Conservation (phyloP, 345 rosid species). For the Atalantia buxifolia region DNA sequence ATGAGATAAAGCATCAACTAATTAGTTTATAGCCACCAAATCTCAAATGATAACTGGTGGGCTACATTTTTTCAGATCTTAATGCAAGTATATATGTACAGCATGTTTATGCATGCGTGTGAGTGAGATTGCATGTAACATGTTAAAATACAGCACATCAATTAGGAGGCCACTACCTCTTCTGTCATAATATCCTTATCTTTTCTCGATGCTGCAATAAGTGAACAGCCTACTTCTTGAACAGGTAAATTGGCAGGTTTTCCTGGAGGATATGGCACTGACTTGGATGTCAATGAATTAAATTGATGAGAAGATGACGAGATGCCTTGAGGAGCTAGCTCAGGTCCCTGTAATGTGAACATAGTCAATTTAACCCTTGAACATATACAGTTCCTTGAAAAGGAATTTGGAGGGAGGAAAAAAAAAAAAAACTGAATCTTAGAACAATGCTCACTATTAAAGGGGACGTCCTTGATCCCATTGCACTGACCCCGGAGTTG, state of each 20-base stretch:
- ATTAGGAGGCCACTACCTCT: not conserved
- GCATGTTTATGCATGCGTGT: not conserved
- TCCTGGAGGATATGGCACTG: not conserved
- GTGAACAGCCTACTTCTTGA: not conserved
- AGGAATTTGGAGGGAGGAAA: not conserved
- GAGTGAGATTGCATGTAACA: not conserved
- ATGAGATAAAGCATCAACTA: constrained; percentile 4
- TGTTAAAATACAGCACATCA: not conserved
- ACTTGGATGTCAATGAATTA: not conserved
- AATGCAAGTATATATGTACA: not conserved
- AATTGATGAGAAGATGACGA: not conserved
- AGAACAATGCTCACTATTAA: not conserved
- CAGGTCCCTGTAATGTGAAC: constrained; percentile 4
- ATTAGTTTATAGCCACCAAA: not conserved
- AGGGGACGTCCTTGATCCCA: constrained; percentile 2
- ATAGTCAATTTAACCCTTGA: not conserved
- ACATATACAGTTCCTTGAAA: not conserved
- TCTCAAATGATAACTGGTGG: not conserved
- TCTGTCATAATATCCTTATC: not conserved
- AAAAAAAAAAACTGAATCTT: not conserved
- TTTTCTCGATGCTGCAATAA: not conserved
- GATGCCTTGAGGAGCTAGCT: not conserved
- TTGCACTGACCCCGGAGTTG: not conserved
- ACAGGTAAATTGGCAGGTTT: not conserved
- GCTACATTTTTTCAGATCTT: not conserved